Base-by-base conservation (phyloP, 768 basidiomycete genomes). In the Lepiota venenata region DNA sequence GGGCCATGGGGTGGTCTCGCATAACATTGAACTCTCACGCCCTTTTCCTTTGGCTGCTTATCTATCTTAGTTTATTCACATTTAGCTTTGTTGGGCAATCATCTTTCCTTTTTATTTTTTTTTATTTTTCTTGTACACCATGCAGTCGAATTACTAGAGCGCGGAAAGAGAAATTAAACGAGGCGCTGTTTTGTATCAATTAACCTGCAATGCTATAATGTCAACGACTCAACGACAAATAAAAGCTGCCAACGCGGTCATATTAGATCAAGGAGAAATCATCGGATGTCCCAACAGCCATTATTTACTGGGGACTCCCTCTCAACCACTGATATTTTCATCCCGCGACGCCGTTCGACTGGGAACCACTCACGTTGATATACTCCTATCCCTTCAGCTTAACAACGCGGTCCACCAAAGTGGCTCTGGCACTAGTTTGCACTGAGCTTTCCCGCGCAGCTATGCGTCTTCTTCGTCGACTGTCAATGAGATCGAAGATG, bases 241-340 rank as follows among this genome's bases (percentile, higher is more conserved):
- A 22, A 35, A 9, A n/a, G n/a, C n/a, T n/a, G 36, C 20, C 29
- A 38, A 46, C 22, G 56, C 61, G 71, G 79, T 92, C 90, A 91
- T 85, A 91, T 92, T 92, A 92, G 90, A 92, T 92, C 90, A 92
- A 92, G 90, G 77, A 76, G 67, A 58, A 69, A 70, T 82, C 88
- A 84, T 38, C 12, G 84, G 77, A 74, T 70, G 66, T 77, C 85
- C 25, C 67, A 60, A 70, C 66, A 58, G 61, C 64, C 43, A 57
- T 60, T 25, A 7, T 66, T 47, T 48, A 56, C 58, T 60, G 57
- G 63, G 62, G 84, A 87, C 74, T 85, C 81, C 82, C 82, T 89
- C 82, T 60, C 69, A 76, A 81, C 88, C 87, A 85, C 78, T 77
- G 70, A 79, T 88, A 53, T 85, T 82, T 77, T 92, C 90, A 90